Conservation (phyloP, 495 filamentous ascomycete species). For the Geoglossum glabrum region DNA sequence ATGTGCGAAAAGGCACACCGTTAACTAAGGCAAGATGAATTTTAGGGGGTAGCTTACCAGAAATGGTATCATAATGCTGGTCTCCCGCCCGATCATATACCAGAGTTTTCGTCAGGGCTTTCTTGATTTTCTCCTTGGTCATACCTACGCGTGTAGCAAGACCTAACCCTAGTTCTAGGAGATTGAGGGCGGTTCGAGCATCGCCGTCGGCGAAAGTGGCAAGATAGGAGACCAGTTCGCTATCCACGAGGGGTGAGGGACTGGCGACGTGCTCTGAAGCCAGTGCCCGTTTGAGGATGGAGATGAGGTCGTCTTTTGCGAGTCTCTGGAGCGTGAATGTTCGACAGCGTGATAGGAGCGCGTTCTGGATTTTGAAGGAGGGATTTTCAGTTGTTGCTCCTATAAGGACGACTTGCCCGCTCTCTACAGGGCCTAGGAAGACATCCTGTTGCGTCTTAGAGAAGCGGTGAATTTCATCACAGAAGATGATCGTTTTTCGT, state of each 20-base stretch:
- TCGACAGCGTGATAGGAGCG: slow-evolving; percentile 72
- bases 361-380: slow-evolving; percentile 79
- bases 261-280: slow-evolving; percentile 35
- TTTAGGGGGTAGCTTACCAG: slow-evolving; percentile 10
- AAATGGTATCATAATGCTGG: slow-evolving; percentile 91
- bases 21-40: background rate
- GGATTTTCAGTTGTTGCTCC: slow-evolving; percentile 96
- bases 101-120: slow-evolving; percentile 65
- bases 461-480: slow-evolving; percentile 93
- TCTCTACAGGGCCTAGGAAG: slow-evolving; percentile 82
- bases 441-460: slow-evolving; percentile 88
- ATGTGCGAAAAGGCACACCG: background rate
- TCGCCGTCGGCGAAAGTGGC: slow-evolving; percentile 78
- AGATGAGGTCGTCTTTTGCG: slow-evolving; percentile 42
- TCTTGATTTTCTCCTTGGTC: slow-evolving; percentile 50
- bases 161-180: slow-evolving; percentile 66
- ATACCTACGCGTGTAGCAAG: slow-evolving; percentile 22
- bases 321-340: slow-evolving; percentile 72
- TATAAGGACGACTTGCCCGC: slow-evolving; percentile 75
- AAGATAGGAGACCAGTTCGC: slow-evolving; percentile 60
- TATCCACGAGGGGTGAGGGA: slow-evolving; percentile 43
- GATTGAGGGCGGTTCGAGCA: slow-evolving; percentile 77
- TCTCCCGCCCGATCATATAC: slow-evolving; percentile 91
- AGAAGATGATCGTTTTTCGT: slow-evolving; percentile 87
- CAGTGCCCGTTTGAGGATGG: slow-evolving; percentile 58